Evolutionary conservation across 768 basidiomycete genomes (phyloP).

Genomic region (Suillus paluster): DNA sequence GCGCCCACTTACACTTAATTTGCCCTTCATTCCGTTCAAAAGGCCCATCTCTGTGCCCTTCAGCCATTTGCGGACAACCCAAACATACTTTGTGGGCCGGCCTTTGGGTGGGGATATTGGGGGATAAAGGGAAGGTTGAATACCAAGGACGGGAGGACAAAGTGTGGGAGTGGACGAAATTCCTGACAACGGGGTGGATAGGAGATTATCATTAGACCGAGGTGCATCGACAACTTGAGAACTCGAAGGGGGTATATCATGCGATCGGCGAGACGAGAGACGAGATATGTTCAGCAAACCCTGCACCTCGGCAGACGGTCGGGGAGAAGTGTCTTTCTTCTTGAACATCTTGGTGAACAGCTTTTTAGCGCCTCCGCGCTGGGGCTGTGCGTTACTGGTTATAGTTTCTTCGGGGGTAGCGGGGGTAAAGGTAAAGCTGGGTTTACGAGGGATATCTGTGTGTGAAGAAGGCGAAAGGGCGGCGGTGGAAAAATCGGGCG

Average conservation of each 20-base stretch:
- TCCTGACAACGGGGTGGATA: slow-evolving; percentile 17
- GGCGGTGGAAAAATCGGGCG: slow-evolving; percentile 14
- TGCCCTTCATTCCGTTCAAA: slow-evolving; percentile 49
- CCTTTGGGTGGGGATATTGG: slow-evolving; percentile 42
- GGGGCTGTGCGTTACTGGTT: slow-evolving; percentile 26
- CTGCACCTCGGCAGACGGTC: slow-evolving; percentile 24
- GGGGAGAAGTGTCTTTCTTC: slow-evolving; percentile 43
- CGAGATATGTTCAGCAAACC: not conserved
- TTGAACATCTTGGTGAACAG: slow-evolving; percentile 77
- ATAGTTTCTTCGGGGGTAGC: slow-evolving; percentile 18
- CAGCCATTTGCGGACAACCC: slow-evolving; percentile 78
- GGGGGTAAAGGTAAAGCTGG: slow-evolving; percentile 20
- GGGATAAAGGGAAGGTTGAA: slow-evolving; percentile 67
- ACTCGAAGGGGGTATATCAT: slow-evolving; percentile 20
- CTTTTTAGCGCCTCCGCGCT: slow-evolving; percentile 52
- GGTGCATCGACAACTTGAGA: slow-evolving; percentile 13
- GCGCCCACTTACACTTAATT: slow-evolving; percentile 35
- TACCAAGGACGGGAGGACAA: slow-evolving; percentile 61
- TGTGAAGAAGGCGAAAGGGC: slow-evolving; percentile 1
- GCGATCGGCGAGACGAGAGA: slow-evolving; percentile 12
- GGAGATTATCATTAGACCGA: slow-evolving; percentile 16
- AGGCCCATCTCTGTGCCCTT: slow-evolving; percentile 57
- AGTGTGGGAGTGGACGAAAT: slow-evolving; percentile 22
- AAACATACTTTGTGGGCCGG: slow-evolving; percentile 62
- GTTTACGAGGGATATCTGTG: slow-evolving; percentile 7